Percentiles rank a stretch among this genome's conserved stretches.
phyloP scores from a whole-genome alignment of 257 asterid species.

The Perilla frutescens region DNA sequence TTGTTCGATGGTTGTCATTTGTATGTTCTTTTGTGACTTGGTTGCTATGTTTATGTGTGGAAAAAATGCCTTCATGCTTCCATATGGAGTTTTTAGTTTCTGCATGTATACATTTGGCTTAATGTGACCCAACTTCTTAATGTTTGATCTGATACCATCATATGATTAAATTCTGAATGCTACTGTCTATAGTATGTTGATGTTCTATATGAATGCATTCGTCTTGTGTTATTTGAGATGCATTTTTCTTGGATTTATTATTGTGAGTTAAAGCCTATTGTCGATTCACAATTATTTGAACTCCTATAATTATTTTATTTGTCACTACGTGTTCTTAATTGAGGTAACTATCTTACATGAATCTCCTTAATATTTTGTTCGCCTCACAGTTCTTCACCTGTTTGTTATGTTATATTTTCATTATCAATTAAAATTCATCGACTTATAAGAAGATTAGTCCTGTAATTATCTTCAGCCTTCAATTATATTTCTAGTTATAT shows the following conservation, averaged over 20 bases:
- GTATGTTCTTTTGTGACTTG: slow-evolving; percentile 13
- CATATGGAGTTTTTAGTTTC: too few species aligned
- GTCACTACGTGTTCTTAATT: too few species aligned
- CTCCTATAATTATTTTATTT: background rate
- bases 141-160: background rate
- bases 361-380: too few species aligned
- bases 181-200: too few species aligned
- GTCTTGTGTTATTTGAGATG: background rate
- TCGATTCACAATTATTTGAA: background rate
- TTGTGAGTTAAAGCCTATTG: background rate
- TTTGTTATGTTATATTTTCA: too few species aligned
- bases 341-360: too few species aligned
- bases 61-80: background rate
- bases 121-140: background rate
- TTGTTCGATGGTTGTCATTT: slow-evolving; percentile 45
- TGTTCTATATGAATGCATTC: slow-evolving; percentile 14
- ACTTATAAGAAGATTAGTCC: too few species aligned
- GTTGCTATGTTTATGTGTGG: background rate
- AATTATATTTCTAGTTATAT: too few species aligned
- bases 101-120: too few species aligned
- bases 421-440: too few species aligned
- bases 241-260: background rate
- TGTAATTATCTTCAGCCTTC: too few species aligned
- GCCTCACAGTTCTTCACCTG: too few species aligned
- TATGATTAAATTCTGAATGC: background rate